phyloP scores from a whole-genome alignment of 78 protist species.

The Protostelium mycophagum region DNA sequence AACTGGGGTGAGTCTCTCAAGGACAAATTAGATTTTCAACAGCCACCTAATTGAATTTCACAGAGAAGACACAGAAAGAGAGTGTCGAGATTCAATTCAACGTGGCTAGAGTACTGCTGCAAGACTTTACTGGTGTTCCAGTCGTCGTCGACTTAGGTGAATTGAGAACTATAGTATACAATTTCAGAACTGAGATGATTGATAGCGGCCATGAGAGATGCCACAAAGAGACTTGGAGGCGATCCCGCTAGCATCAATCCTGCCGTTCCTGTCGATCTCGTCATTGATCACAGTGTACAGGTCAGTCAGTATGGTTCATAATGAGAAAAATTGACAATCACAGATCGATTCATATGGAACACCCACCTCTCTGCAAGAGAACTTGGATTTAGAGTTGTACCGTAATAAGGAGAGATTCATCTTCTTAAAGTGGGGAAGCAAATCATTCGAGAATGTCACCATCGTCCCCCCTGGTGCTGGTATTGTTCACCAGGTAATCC shows the following conservation, averaged over 20 bases:
- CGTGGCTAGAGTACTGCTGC: slow-evolving; percentile 82
- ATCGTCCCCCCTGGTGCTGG: slow-evolving; percentile 92
- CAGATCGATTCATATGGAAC: neutral
- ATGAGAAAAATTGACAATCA: neutral
- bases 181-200: slow-evolving; percentile 13
- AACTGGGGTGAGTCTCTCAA: slow-evolving; percentile 57
- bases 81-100: slow-evolving; percentile 69
- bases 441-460: slow-evolving; percentile 57
- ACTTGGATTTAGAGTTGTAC: slow-evolving; percentile 68
- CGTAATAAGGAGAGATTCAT: slow-evolving; percentile 80
- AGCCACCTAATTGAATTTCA: too few species aligned
- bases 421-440: slow-evolving; percentile 85
- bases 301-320: slow-evolving; percentile 3
- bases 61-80: slow-evolving; percentile 19
- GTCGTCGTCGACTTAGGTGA: slow-evolving; percentile 68
- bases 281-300: slow-evolving; percentile 83
- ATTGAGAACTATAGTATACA: neutral
- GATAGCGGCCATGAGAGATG: slow-evolving; percentile 83
- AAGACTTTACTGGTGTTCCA: slow-evolving; percentile 85
- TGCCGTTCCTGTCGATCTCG: slow-evolving; percentile 85
- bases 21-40: too few species aligned
- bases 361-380: slow-evolving; percentile 56
- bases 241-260: slow-evolving; percentile 82
- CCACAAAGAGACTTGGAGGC: slow-evolving; percentile 80
- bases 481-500: slow-evolving; percentile 78